A percentile compares a stretch with the other conserved stretches of the same genome.
phyloP scores from a whole-genome alignment of 257 asterid genomes.

The Mentha longifolia region DNA sequence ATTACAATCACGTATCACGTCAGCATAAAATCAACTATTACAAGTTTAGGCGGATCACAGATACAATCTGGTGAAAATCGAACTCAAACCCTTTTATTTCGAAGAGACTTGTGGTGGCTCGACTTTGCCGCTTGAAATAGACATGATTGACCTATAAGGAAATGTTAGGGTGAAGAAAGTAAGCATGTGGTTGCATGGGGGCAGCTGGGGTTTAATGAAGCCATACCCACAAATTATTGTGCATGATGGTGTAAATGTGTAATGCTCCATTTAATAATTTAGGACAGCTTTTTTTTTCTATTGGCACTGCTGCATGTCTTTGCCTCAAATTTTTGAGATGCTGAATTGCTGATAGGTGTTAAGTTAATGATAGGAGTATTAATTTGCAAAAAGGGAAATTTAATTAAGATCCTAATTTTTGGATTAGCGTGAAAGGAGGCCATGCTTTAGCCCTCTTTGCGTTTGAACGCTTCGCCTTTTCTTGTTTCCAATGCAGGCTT shows the following conservation, averaged over 20 bases:
- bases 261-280: background rate
- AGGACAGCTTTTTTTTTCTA: background rate
- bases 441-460: constrained; percentile 5
- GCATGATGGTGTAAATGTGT: background rate
- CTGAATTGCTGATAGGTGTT: constrained; percentile 29
- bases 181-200: constrained; percentile 21
- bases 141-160: too few relatives aligned
- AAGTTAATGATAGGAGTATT: too few relatives aligned
- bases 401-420: constrained; percentile 22
- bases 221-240: constrained; percentile 28
- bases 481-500: constrained; percentile 34
- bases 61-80: too few relatives aligned
- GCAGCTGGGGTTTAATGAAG: constrained; percentile 36
- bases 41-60: too few relatives aligned
- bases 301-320: constrained; percentile 15
- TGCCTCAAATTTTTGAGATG: constrained; percentile 24
- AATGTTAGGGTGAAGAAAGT: background rate
- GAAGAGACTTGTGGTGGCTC: too few relatives aligned
- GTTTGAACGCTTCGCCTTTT: constrained; percentile 22
- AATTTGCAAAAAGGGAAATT: background rate
- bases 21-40: too few relatives aligned
- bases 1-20: too few relatives aligned
- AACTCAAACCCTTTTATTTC: too few relatives aligned
- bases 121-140: too few relatives aligned
- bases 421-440: constrained; percentile 38